Evolutionary conservation across 208 protist species (phyloP).

Genomic region (Leishmania major): DNA sequence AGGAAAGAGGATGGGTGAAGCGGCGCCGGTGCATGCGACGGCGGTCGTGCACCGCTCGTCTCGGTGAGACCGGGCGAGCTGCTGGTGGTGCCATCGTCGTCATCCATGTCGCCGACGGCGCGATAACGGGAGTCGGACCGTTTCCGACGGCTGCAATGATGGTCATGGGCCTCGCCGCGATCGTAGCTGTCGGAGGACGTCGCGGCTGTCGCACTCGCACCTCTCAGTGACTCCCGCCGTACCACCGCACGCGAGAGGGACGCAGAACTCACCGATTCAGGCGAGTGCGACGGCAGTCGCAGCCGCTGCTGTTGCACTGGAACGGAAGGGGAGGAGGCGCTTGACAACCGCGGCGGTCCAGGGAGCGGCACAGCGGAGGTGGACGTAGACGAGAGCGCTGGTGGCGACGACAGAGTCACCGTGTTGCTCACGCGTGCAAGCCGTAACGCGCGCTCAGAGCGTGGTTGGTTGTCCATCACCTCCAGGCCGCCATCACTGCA

Average conservation of each 20-base stretch:
- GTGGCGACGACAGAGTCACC: not conserved
- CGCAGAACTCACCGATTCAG: slow-evolving; percentile 2
- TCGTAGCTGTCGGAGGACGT: slow-evolving; percentile 1
- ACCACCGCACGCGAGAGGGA: not conserved
- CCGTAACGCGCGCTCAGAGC: not conserved
- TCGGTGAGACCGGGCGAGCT: not conserved
- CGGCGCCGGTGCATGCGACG: slow-evolving; percentile 23
- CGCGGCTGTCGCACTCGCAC: not conserved
- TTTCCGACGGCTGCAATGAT: not conserved
- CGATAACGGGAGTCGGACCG: not conserved
- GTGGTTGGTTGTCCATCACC: not conserved
- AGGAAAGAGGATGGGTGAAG: not conserved
- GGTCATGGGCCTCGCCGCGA: not conserved
- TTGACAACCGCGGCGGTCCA: not conserved
- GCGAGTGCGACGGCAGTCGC: slow-evolving; percentile 21
- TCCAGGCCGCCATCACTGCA: not conserved
- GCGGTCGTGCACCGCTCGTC: slow-evolving; percentile 9
- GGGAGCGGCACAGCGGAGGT: not conserved
- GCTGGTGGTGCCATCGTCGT: not conserved
- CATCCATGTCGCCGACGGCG: not conserved
- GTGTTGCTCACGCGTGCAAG: not conserved
- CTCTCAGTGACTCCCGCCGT: not conserved
- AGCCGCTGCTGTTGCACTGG: slow-evolving; percentile 1
- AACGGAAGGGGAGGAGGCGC: not conserved
- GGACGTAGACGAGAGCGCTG: not conserved